These are phyloP conservation scores for Inga oerstediana DNA, from an alignment of 306 rosid species.

Conservation along the genomic window DNA sequence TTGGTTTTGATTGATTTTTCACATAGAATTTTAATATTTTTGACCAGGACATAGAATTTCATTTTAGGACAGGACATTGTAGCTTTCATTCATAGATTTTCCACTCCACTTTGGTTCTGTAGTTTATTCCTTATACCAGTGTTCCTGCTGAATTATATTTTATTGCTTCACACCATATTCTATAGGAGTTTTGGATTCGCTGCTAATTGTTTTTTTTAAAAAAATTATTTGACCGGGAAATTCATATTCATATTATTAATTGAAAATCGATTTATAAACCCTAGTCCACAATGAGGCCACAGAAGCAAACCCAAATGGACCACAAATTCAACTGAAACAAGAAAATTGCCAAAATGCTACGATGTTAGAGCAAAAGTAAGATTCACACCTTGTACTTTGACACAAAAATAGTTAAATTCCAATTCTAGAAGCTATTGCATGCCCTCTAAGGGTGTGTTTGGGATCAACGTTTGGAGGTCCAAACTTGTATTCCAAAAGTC, in stretches of 20 bases:
- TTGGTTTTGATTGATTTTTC: slow-evolving; percentile 26
- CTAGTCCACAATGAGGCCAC: no score
- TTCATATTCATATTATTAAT: no score
- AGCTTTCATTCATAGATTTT: slow-evolving; percentile 46
- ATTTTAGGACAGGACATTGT: slow-evolving; percentile 41
- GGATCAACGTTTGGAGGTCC: no score
- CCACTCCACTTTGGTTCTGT: slow-evolving; percentile 52
- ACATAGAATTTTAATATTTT: slow-evolving; percentile 52
- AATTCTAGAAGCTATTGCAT: no score
- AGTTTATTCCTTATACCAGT: slow-evolving; percentile 58
- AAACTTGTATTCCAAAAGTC: no score
- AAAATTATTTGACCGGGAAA: background rate
- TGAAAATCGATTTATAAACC: background rate
- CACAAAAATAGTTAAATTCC: no score
- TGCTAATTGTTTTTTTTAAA: slow-evolving; percentile 9
- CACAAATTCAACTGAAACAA: no score
- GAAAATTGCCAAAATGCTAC: no score
- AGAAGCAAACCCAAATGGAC: no score
- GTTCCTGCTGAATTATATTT: slow-evolving; percentile 48
- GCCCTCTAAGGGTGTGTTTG: no score
- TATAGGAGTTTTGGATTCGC: slow-evolving; percentile 43
- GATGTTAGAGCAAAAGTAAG: no score
- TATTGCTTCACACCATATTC: slow-evolving; percentile 33
- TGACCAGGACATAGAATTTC: slow-evolving; percentile 49
- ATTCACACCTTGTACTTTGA: no score